Conservation (phyloP, 1,284 basidiomycete species). For the Leccinum holopus region DNA sequence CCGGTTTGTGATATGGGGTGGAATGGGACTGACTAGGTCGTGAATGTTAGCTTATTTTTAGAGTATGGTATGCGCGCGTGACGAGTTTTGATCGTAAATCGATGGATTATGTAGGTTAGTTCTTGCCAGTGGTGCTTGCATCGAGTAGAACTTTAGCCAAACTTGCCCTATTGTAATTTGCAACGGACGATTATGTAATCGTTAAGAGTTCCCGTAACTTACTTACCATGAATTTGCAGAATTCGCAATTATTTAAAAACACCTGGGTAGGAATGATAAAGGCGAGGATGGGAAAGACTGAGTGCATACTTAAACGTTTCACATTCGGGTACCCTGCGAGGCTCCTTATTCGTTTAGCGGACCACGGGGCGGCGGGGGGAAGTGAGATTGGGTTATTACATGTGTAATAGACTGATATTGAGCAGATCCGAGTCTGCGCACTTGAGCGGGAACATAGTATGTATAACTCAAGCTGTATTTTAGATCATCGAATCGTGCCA, state of each 20-base stretch:
- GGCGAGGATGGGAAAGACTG: background rate
- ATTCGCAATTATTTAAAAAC: too few species aligned
- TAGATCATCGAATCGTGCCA: background rate
- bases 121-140: background rate
- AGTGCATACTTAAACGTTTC: too few species aligned
- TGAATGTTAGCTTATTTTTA: slow-evolving; percentile 36
- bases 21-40: background rate
- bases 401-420: background rate
- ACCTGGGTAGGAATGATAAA: background rate
- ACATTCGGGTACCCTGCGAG: too few species aligned
- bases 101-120: slow-evolving; percentile 24
- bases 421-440: background rate
- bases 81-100: slow-evolving; percentile 22
- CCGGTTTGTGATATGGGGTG: slow-evolving; percentile 37
- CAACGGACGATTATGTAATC: too few species aligned
- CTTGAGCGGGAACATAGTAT: background rate
- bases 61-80: slow-evolving; percentile 26
- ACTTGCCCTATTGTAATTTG: too few species aligned
- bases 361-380: too few species aligned
- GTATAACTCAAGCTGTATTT: background rate
- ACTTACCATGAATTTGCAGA: too few species aligned
- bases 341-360: too few species aligned
- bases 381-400: background rate
- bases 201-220: too few species aligned
- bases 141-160: too few species aligned